Base-by-base conservation (phyloP, 192 early-diverging fungal genomes). In the Gigaspora rosea region DNA sequence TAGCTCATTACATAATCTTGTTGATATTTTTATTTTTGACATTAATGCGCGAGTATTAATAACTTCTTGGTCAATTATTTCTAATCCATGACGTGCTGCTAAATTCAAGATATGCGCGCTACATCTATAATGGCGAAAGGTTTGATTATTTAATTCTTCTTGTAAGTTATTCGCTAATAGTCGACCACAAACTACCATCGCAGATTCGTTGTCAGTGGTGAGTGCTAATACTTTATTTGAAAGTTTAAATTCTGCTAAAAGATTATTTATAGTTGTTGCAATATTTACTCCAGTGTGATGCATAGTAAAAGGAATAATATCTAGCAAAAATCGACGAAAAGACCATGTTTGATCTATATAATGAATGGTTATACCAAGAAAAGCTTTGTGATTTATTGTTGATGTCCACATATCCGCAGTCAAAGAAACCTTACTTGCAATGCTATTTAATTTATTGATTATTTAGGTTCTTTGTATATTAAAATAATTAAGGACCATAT, bases 321-420 rank as follows among this genome's bases (percentile, higher is more conserved):
- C 73, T 0, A 75, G 32, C 1, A 75, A 20, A 47, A 75, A 63
- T 33, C 13, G 36, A 7, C 9, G 32, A 16, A 75, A 16, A 4
- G 1, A 1, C 61, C 47, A 75, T 18, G 36, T 10, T 12, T 8
- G 16, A 75, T 75, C 59, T 7, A 75, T 46, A 61, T 75, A 62
- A 50, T 75, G 61, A 13, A 75, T 64, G 27, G 61, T 75, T 0
- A 75, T 10, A 15, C 59, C 49, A 3, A 75, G 8, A 51, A 75
- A 75, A 20, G 61, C 41, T 63, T 61, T 22, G 15, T 50, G 2
- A 4, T 64, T 75, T 22, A 50, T 58, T 15, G 0, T 72, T 22
- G 47, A 48, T 10, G 41, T 63, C n/a, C 61, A 75, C 35, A 75
- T 75, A 75, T 75, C 73, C 10, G 73, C 22, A 16, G 73, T 75